phyloP scores from a whole-genome alignment of 2,329 filamentous ascomycete species.

The Fusarium annulatum region DNA sequence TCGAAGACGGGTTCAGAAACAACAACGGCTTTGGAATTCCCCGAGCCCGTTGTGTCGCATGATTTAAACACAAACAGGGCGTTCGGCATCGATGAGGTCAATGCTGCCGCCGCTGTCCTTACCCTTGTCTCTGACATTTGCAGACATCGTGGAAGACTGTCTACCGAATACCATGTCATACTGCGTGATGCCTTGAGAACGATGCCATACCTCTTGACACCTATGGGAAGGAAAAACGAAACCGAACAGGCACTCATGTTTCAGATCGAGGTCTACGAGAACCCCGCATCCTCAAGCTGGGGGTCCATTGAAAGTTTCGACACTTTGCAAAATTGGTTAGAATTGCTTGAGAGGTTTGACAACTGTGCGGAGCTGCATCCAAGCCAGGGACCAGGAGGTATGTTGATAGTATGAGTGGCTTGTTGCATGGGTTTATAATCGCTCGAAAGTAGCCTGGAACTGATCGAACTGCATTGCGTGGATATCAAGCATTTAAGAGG shows the following conservation, averaged over 20 bases:
- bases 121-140: conserved; percentile 9
- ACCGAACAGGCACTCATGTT: conserved; percentile 7
- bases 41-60: not conserved
- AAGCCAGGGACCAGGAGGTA: not conserved
- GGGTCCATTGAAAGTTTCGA: conserved; percentile 20
- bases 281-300: conserved; percentile 14
- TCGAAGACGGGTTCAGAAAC: not conserved
- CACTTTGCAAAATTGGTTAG: conserved; percentile 1
- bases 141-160: not conserved
- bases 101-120: conserved; percentile 1
- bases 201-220: conserved; percentile 27
- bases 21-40: not conserved
- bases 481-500: conserved; percentile 26
- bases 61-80: no score
- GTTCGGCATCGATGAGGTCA: conserved; percentile 1
- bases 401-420: conserved; percentile 22
- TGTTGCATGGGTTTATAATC: not conserved
- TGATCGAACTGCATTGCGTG: conserved; percentile 14
- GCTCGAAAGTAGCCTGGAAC: not conserved
- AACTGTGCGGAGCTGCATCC: conserved; percentile 8
- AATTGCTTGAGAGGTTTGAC: conserved; percentile 10
- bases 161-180: not conserved
- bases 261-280: conserved; percentile 6
- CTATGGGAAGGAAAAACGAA: not conserved
- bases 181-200: not conserved